A percentile compares a stretch with the other conserved stretches of the same genome.
These are phyloP conservation scores for Albugo candida DNA, from an alignment of 352 stramenopile genomes.

Conservation along the genomic window DNA sequence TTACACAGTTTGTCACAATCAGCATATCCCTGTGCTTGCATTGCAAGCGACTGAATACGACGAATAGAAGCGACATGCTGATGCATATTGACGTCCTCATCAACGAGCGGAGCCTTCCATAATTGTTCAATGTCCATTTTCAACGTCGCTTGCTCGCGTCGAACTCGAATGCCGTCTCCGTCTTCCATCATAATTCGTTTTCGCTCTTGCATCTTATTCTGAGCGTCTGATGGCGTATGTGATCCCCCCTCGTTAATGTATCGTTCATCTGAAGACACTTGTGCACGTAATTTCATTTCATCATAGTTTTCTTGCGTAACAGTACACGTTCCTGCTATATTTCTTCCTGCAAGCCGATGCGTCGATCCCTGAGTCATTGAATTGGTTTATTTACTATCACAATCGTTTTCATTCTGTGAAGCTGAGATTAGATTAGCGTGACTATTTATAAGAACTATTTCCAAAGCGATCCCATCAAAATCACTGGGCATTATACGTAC, in stretches of 20 bases:
- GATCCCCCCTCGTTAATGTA: conserved; percentile 20
- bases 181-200: conserved; percentile 67
- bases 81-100: conserved; percentile 35
- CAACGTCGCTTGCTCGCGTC: conserved; percentile 45
- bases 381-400: too few relatives aligned
- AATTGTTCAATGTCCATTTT: conserved; percentile 54
- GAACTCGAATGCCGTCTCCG: conserved; percentile 34
- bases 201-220: conserved; percentile 37
- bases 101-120: conserved; percentile 34
- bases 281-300: too few relatives aligned
- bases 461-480: too few relatives aligned
- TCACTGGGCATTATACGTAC: too few relatives aligned
- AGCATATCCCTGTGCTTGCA: conserved; percentile 37
- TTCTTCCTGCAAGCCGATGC: too few relatives aligned
- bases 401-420: too few relatives aligned
- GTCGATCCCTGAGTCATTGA: too few relatives aligned
- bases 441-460: too few relatives aligned
- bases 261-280: too few relatives aligned
- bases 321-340: too few relatives aligned
- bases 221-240: conserved; percentile 17
- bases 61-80: conserved; percentile 41
- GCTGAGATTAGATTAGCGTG: too few relatives aligned
- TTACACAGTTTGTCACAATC: conserved; percentile 33
- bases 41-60: conserved; percentile 41
- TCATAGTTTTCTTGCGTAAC: too few relatives aligned